Percentiles rank a stretch among this genome's conserved stretches.
Conservation (phyloP, 306 rosid species). For the Prosopis cineraria region DNA sequence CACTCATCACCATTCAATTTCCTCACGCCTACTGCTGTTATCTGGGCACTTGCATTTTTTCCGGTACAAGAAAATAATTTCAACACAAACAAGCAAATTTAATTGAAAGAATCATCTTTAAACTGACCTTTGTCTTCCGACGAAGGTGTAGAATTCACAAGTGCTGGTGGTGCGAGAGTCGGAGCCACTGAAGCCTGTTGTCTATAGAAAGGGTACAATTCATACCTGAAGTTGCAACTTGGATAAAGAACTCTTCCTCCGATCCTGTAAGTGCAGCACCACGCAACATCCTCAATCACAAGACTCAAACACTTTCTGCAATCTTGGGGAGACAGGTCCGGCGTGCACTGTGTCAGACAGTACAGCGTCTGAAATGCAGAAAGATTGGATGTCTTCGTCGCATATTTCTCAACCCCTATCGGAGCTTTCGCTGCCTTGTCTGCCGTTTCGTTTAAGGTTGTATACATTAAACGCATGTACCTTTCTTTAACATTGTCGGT, state of each 20-base stretch:
- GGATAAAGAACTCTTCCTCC: constrained; percentile 42
- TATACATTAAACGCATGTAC: constrained; percentile 30
- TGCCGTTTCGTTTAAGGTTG: constrained; percentile 25
- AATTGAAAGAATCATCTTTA: background rate
- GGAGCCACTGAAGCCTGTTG: background rate
- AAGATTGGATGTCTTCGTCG: constrained; percentile 2
- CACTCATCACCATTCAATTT: too few species aligned
- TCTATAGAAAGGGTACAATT: constrained; percentile 38
- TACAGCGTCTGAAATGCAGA: constrained; percentile 30
- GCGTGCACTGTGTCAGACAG: constrained; percentile 42
- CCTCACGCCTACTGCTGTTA: too few species aligned
- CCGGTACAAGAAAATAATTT: background rate
- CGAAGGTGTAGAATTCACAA: background rate
- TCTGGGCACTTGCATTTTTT: too few species aligned
- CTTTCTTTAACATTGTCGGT: background rate
- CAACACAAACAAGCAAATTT: background rate
- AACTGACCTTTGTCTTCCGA: background rate
- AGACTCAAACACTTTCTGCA: constrained; percentile 31
- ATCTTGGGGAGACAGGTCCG: constrained; percentile 13
- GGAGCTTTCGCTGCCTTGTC: constrained; percentile 1
- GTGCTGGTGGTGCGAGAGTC: background rate
- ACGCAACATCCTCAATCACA: constrained; percentile 27
- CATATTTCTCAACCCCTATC: constrained; percentile 32
- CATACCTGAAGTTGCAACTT: constrained; percentile 36
- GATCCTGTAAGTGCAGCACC: constrained; percentile 34